Evolutionary conservation across 1,284 basidiomycete species (phyloP), one percentile per base, ranked within the genome.

Genomic region (Athelia psychrophila): DNA sequence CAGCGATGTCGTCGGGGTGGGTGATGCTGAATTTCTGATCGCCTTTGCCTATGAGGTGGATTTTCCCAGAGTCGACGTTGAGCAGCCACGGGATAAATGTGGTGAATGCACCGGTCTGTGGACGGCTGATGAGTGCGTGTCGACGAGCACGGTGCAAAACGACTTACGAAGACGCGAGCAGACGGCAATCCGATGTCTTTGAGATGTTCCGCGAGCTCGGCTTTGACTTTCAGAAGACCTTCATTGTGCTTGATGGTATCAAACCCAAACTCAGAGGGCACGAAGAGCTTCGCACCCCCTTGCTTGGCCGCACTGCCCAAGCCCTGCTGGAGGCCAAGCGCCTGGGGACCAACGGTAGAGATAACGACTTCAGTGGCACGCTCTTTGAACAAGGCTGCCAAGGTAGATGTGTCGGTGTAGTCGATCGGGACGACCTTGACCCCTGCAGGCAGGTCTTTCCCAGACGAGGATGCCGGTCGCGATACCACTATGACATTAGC

Each of bases 351-450:
- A 2, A 61, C 57, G 44, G 73, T 50, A 10, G n/a, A n/a, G n/a
- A n/a, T n/a, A n/a, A n/a, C n/a, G n/a, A n/a, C n/a, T n/a, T n/a
- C n/a, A n/a, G n/a, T n/a, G n/a, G n/a, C n/a, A n/a, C n/a, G n/a
- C n/a, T n/a, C n/a, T n/a, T n/a, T n/a, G n/a, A n/a, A n/a, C n/a
- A n/a, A n/a, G n/a, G n/a, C n/a, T n/a, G n/a, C n/a, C n/a, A n/a
- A n/a, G n/a, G n/a, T n/a, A n/a, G n/a, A n/a, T n/a, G n/a, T n/a
- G n/a, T n/a, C n/a, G n/a, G n/a, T n/a, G n/a, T n/a, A n/a, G n/a
- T n/a, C n/a, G n/a, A n/a, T n/a, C n/a, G n/a, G n/a, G n/a, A 68
- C 59, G 32, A 72, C 73, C 38, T 70, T 49, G 13, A 59, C 69
- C 33, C 70, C 71, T 22, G 54, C 24, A 8, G 44, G 44, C 12